These are phyloP conservation scores for Helicocarpus griseus DNA, from an alignment of 2,329 filamentous ascomycete genomes.

Conservation along the genomic window DNA sequence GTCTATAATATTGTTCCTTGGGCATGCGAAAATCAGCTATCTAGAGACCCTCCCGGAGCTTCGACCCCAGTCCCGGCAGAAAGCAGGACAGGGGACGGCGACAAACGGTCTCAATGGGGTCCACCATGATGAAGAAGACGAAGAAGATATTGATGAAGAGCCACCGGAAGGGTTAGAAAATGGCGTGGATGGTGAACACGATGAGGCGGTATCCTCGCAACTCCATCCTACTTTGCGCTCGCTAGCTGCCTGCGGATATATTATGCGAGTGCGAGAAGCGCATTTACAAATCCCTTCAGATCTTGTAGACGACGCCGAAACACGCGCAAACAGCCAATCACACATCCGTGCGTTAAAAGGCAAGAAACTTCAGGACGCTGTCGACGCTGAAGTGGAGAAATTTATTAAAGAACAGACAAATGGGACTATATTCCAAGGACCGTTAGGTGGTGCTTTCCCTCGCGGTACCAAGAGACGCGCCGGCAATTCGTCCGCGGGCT, in stretches of 20 bases:
- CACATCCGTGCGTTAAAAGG: conserved; percentile 28
- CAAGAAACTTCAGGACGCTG: conserved; percentile 27
- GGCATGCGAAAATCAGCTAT: conserved; percentile 54
- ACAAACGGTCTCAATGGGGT: conserved; percentile 18
- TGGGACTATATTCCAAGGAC: conserved; percentile 25
- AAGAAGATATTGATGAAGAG: conserved; percentile 4
- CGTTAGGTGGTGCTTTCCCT: conserved; percentile 24
- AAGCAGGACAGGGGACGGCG: conserved; percentile 7
- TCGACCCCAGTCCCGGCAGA: conserved; percentile 12
- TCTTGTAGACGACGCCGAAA: conserved; percentile 29
- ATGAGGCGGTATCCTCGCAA: conserved; percentile 15
- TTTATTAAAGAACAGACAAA: conserved; percentile 26
- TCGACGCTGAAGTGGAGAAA: conserved; percentile 20
- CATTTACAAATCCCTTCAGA: conserved; percentile 34
- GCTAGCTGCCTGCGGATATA: conserved; percentile 33
- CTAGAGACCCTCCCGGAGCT: conserved; percentile 33
- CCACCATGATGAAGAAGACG: conserved; percentile 14
- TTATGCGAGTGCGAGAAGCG: conserved; percentile 29
- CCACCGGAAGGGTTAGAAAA: conserved; percentile 25
- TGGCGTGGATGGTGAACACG: conserved; percentile 26
- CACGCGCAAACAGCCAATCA: conserved; percentile 21
- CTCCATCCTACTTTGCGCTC: conserved; percentile 30
- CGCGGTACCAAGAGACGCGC: conserved; percentile 26
- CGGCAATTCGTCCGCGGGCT: conserved; percentile 13
- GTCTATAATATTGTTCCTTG: conserved; percentile 64